These are phyloP conservation scores for Pythium rhizo-oryzae DNA, from an alignment of 352 stramenopile genomes.

Conservation along the genomic window DNA sequence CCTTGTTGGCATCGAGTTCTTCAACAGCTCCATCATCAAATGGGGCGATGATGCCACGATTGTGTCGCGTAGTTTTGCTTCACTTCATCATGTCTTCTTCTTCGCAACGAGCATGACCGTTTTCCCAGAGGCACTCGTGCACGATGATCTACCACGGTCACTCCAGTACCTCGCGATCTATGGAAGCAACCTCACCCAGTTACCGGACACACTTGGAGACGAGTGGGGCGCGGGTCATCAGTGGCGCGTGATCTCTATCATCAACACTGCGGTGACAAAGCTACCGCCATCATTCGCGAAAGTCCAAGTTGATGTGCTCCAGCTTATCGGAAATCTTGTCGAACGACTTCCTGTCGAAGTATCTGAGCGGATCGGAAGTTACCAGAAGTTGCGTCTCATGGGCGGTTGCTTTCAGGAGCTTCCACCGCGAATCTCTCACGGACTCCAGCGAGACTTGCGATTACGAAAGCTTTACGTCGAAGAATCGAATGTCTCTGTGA, in stretches of 20 bases:
- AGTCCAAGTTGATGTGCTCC: background rate
- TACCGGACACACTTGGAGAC: background rate
- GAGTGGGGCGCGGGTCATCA: background rate
- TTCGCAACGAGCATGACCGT: conserved; percentile 1
- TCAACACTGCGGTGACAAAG: background rate
- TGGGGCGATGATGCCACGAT: conserved; percentile 10
- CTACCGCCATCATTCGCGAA: background rate
- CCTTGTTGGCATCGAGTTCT: conserved; percentile 17
- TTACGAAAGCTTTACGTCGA: background rate
- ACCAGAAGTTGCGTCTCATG: background rate
- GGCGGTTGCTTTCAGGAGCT: background rate
- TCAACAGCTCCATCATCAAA: conserved; percentile 19
- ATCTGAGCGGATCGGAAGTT: background rate
- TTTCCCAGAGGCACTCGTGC: background rate
- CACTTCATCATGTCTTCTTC: background rate
- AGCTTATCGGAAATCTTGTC: conserved; percentile 2
- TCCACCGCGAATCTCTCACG: background rate
- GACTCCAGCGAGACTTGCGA: background rate
- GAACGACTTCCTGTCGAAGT: background rate
- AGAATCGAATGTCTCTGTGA: background rate
- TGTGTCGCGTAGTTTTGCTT: background rate
- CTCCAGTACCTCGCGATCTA: conserved; percentile 5
- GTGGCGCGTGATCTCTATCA: background rate
- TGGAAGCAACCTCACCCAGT: conserved; percentile 1
- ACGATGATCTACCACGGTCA: conserved; percentile 1